phyloP scores from a whole-genome alignment of 2,329 filamentous ascomycete species.

The Colletotrichum agaves region DNA sequence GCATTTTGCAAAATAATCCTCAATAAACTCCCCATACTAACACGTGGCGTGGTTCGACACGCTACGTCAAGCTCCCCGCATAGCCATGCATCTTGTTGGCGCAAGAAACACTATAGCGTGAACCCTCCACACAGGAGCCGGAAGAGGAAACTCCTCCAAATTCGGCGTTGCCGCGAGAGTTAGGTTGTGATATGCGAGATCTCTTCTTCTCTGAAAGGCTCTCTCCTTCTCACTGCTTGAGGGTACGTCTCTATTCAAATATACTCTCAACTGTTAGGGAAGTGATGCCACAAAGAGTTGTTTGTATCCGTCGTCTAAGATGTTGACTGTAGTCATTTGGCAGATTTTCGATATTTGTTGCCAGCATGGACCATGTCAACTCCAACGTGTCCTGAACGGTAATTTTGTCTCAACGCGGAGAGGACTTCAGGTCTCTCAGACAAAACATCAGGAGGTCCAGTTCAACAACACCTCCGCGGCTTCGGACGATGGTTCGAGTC shows the following conservation, averaged over 20 bases:
- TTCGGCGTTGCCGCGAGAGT: not conserved
- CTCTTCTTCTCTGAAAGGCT: not conserved
- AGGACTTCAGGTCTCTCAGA: slow-evolving; percentile 53
- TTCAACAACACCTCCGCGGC: slow-evolving; percentile 50
- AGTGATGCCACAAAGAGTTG: slow-evolving; percentile 21
- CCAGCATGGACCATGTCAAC: slow-evolving; percentile 53
- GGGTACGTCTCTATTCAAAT: not conserved
- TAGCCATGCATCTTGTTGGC: slow-evolving; percentile 5
- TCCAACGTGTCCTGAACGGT: slow-evolving; percentile 49
- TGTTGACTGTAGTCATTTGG: not conserved
- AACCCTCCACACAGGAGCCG: not conserved
- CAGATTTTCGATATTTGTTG: slow-evolving; percentile 3
- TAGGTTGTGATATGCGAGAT: not conserved
- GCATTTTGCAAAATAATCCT: slow-evolving; percentile 1
- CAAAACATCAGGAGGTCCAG: slow-evolving; percentile 51
- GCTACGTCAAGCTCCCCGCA: slow-evolving; percentile 4
- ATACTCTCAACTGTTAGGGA: not conserved
- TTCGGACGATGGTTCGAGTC: slow-evolving; percentile 6
- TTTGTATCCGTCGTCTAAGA: slow-evolving; percentile 9
- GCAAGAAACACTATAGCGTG: not conserved
- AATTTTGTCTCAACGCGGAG: slow-evolving; percentile 51
- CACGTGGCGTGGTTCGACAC: slow-evolving; percentile 7
- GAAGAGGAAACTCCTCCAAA: not conserved
- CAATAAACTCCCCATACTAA: not conserved
- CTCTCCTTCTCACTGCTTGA: not conserved